Evolutionary conservation across 1,139 yeast species (phyloP).

Genomic region (Pneumocystis oryctolagi): DNA sequence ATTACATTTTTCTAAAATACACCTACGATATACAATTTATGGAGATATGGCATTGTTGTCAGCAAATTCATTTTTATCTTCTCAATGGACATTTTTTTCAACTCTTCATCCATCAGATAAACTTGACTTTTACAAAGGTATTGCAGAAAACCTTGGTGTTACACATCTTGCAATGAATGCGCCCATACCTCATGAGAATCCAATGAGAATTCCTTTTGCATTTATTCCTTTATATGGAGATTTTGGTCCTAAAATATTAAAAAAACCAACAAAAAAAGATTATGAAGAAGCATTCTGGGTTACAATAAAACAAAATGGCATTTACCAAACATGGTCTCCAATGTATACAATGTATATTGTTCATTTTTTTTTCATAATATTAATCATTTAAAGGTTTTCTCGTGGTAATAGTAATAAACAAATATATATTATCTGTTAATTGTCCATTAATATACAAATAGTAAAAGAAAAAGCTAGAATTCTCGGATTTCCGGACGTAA

Average conservation of each 20-base stretch:
- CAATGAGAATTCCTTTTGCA: constrained; percentile 49
- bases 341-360: constrained; percentile 73
- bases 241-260: constrained; percentile 36
- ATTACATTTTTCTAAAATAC: neutral
- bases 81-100: constrained; percentile 2
- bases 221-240: constrained; percentile 49
- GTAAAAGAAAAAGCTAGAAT: constrained; percentile 66
- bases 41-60: constrained; percentile 4
- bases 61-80: constrained; percentile 1
- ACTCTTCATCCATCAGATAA: neutral
- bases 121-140: neutral
- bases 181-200: constrained; percentile 43
- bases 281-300: constrained; percentile 57
- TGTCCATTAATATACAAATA: neutral
- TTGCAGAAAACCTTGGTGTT: constrained; percentile 10
- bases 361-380: constrained; percentile 25
- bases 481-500: constrained; percentile 29
- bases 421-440: neutral
- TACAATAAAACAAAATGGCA: constrained; percentile 52
- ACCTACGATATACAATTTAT: neutral
- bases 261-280: constrained; percentile 32
- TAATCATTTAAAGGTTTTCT: neutral
- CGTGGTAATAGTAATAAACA: neutral
- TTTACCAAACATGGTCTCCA: constrained; percentile 74
- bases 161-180: constrained; percentile 61